Evolutionary conservation across 2,329 filamentous ascomycete species (phyloP), one percentile per base, ranked within the genome.

Genomic region (Leptographium flavum): DNA sequence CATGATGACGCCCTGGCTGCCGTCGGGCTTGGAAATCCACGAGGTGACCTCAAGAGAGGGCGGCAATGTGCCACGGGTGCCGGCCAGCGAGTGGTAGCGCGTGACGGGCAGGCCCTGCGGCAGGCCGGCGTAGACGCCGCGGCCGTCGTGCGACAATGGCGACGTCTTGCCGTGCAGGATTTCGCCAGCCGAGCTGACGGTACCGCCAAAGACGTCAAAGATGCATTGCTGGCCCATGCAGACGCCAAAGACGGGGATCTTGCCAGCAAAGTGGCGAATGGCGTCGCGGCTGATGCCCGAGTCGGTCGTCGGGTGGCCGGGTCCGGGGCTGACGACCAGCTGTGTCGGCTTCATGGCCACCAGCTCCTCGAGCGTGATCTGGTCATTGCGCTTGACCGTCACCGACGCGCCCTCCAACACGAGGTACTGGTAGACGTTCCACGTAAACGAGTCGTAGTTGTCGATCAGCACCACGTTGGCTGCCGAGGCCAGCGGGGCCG

Each of bases 151-250:
- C 35, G 78, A 76, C 57, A 98, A 69, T 42, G 83, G 81, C 2
- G 90, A 96, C 7, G 92, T 98, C 69, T 98, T 98, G 55, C 92
- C 92, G 58, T 98, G 92, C 45, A 98, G 70, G 57, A 95, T 95
- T 66, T 98, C 92, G 23, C 92, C 92, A 10, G 92, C 94, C 48
- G 87, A 90, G 59, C 81, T 82, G 42, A 98, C 92, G 42, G 83
- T 79, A 49, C 92, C 92, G 40, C 92, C 92, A 57, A 93, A 96
- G 28, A 87, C 81, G 45, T 92, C 84, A 59, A 93, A 90, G 53
- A 98, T 96, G 64, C 92, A 98, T 70, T 98, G 92, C 79, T 95
- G 82, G 54, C 92, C 92, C 90, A 98, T 96, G 60, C 92, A 98
- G 27, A 98, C 92, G n/a, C 92, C 92, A 43, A 98, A 76, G 14